Base-by-base conservation (phyloP, 2,329 filamentous ascomycete genomes). In the Colletotrichum sp. region DNA sequence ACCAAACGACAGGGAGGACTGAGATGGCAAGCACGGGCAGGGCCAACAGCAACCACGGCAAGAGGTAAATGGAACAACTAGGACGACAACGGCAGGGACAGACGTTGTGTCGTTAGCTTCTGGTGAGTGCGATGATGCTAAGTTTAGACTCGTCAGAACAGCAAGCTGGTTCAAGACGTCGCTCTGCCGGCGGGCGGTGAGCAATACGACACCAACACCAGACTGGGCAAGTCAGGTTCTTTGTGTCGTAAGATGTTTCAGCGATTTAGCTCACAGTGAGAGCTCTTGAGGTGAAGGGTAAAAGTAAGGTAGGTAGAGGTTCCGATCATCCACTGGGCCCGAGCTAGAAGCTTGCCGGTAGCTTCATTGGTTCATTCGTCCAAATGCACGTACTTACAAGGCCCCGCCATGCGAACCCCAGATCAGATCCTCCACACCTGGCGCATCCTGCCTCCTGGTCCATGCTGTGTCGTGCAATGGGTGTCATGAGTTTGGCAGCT, bases 201-300 rank as follows among this genome's bases (percentile, higher is more conserved):
- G 21, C 57, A 28, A 57, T 13, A 39, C 16, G 71, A 24, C 49
- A 59, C 55, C 65, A 70, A 71, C n/a, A 71, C 32, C 44, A 60
- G 68, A 49, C 21, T 32, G 36, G 64, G 49, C 32, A 60, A 52
- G 39, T 52, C 44, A 52, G 44, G 65, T 21, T 28, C 9, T 26
- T 36, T 69, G 70, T 66, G 34, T 64, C 59, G 55, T 64, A 39
- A 55, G 63, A 75, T 62, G 68, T 75, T 75, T 75, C 63, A 72
- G 69, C 36, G 63, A 59, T 68, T 49, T 32, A 55, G n/a, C 71
- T 65, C 24, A 26, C 57, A n/a, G 34, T 52, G 36, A 30, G 24
- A 34, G 16, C 30, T 36, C 21, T 67, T 34, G 62, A 72, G 36
- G 15, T n/a, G 39, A 60, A 39, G 18, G 39, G 39, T 49, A 49